Base-by-base conservation (phyloP, 768 basidiomycete genomes). In the Mycena metata region DNA sequence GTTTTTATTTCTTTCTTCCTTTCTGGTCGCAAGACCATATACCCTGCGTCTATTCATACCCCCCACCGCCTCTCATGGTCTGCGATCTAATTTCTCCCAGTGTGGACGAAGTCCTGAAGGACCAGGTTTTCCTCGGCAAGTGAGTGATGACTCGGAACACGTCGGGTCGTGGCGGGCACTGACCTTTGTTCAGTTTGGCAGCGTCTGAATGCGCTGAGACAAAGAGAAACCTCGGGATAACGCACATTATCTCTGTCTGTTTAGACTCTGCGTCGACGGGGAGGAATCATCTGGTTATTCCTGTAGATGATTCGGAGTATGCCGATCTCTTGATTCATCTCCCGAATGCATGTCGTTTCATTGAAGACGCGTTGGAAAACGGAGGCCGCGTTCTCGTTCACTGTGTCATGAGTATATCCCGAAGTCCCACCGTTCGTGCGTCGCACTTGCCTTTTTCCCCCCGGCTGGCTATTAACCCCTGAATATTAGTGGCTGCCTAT, bases 341-440 rank as follows among this genome's bases (percentile, higher is more conserved):
- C 2, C 88, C 90, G 4, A 66, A 75, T 19, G 83, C 89, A 12
- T 90, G 89, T 73, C 76, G 73, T 16, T 94, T 92, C 76, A 92
- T 94, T 35, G 83, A 90, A 70, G 68, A 81, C 23, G 90, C 91
- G 5, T 70, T 93, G 45, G 75, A 79, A 11, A 43, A 74, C 1
- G 84, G 85, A 26, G 90, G 90, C 0, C 83, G 80, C 51, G 86
- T 92, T 7, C 83, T 93, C 12, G 89, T 93, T 16, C 92, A 93
- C 69, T 93, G 92, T 74, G 81, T 89, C 12, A 90, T 91, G 87
- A 92, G 92, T 7, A 78, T 93, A 10, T 93, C 90, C 0, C 83
- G 92, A 68, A 92, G 91, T 69, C 81, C 87, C 43, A 88, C 91
- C 11, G 85, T 87, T 26, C 26, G 81, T 89, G 26, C 85, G 84